These are phyloP conservation scores for Phytophthora pistaciae DNA, from an alignment of 352 stramenopile genomes.

Conservation along the genomic window DNA sequence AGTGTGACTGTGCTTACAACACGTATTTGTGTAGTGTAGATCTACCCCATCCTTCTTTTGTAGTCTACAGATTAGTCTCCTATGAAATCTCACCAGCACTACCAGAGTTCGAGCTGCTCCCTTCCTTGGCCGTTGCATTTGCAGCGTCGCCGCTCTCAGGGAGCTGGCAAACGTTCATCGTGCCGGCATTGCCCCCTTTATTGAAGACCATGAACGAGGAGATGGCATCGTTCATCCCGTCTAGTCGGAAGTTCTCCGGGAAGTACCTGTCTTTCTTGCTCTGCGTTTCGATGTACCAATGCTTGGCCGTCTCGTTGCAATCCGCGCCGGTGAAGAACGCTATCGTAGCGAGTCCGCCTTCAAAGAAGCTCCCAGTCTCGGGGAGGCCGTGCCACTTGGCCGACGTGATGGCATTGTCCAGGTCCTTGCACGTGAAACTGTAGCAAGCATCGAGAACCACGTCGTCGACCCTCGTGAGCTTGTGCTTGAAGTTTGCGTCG, in stretches of 20 bases:
- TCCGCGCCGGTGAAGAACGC: slow-evolving; percentile 9
- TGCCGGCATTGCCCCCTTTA: neutral
- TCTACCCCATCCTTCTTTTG: neutral
- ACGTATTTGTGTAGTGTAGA: neutral
- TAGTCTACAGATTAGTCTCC: neutral
- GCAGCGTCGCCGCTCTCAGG: neutral
- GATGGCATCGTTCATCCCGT: slow-evolving; percentile 26
- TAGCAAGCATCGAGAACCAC: slow-evolving; percentile 18
- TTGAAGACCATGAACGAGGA: slow-evolving; percentile 19
- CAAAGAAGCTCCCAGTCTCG: slow-evolving; percentile 6
- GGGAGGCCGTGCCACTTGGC: slow-evolving; percentile 23
- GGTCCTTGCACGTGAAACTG: neutral
- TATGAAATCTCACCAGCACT: neutral
- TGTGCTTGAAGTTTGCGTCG: neutral
- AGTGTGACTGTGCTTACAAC: too few species aligned
- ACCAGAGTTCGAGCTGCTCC: neutral
- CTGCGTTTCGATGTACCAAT: slow-evolving; percentile 12
- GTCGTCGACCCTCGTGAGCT: slow-evolving; percentile 10
- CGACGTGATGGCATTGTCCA: slow-evolving; percentile 18
- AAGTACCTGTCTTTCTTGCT: slow-evolving; percentile 18
- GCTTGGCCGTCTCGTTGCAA: neutral
- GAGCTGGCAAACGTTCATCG: neutral
- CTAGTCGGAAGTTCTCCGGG: slow-evolving; percentile 11
- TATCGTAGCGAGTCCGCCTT: slow-evolving; percentile 8
- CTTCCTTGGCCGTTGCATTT: neutral